Evolutionary conservation across 805 yeast genomes (phyloP), one percentile per base, ranked within the genome.

Genomic region (Yamadazyma akitaensis): DNA sequence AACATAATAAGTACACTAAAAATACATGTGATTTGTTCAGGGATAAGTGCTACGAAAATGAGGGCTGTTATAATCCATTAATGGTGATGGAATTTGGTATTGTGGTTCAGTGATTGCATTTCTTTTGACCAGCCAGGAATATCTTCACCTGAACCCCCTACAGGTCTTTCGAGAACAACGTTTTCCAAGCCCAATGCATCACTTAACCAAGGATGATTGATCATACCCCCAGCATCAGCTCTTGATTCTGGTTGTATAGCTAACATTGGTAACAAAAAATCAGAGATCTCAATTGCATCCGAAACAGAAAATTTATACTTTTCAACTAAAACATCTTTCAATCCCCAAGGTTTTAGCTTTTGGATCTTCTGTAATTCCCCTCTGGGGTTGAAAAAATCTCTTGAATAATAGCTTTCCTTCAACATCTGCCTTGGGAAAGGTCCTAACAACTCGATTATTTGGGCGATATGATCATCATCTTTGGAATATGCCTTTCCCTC

Each of bases 391-490:
- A 86, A 83, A 57, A 80, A 77, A 59, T 82, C 79, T 48, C 78
- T 60, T 8, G 87, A 65, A 71, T 82, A 75, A 62, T 77, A 76
- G 40, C 90, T 84, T 53, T 80, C 75, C 64, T 77, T 71, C 44
- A 85, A 63, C 56, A 84, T 60, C 40, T 74, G 70, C 13, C 78
- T 56, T 2, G 96, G 95, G 45, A 85, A 70, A 28, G 78, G 75
- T 1, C 95, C 92, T 43, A 88, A 61, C 14, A 88, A 71, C 64
- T 92, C 98, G 31, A 94, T 82, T 12, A 94, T 88, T 64, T 94
- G 98, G 0, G 98, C 98, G 56, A 94, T 76, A 64, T 94, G 99
- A 63, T 94, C 99, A 60, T 92, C 97, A 64, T 91, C 96, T 59
- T 91, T 91, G 41, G 83, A 63, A 66, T 88, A 92, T 4, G 85